These are phyloP conservation scores for Rhodotorula taiwanensis DNA, from an alignment of 768 basidiomycete genomes.

Conservation along the genomic window DNA sequence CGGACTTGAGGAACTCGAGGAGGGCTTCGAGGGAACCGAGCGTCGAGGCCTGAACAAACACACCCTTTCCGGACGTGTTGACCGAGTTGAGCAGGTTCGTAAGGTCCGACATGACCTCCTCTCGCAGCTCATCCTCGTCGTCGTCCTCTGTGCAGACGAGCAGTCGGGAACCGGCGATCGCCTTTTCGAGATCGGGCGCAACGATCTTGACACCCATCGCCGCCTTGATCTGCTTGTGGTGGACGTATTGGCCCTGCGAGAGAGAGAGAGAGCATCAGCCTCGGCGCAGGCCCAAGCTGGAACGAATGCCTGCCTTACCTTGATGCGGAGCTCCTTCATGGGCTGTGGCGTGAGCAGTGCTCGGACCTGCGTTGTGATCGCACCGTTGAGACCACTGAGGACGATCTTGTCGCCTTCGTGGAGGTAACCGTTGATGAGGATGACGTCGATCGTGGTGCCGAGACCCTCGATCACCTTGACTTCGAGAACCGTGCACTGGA, in stretches of 20 bases:
- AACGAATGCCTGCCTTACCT: slow-evolving; percentile 53
- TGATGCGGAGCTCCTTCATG: slow-evolving; percentile 86
- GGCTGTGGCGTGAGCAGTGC: slow-evolving; percentile 95
- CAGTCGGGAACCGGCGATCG: slow-evolving; percentile 91
- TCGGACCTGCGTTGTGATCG: slow-evolving; percentile 89
- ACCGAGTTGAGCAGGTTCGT: slow-evolving; percentile 79
- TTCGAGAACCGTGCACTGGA: slow-evolving; percentile 96
- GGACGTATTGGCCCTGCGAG: slow-evolving; percentile 61
- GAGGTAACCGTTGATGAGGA: slow-evolving; percentile 87
- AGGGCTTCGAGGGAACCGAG: slow-evolving; percentile 94
- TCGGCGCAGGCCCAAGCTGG: background rate
- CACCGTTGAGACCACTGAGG: slow-evolving; percentile 91
- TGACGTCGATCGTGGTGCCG: slow-evolving; percentile 94
- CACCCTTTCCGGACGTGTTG: slow-evolving; percentile 91
- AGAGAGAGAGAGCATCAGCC: background rate
- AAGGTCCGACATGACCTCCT: slow-evolving; percentile 94
- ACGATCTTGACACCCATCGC: slow-evolving; percentile 92
- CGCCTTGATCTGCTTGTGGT: slow-evolving; percentile 94
- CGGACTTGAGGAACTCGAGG: slow-evolving; percentile 68
- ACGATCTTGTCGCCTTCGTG: slow-evolving; percentile 90
- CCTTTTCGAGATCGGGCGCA: slow-evolving; percentile 92
- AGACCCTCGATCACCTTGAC: slow-evolving; percentile 98
- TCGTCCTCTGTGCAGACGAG: slow-evolving; percentile 91
- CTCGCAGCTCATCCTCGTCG: slow-evolving; percentile 87
- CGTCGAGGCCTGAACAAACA: slow-evolving; percentile 95